Evolutionary conservation across 1,139 yeast genomes (phyloP).

Genomic region (Saccharomyces uvarum): DNA sequence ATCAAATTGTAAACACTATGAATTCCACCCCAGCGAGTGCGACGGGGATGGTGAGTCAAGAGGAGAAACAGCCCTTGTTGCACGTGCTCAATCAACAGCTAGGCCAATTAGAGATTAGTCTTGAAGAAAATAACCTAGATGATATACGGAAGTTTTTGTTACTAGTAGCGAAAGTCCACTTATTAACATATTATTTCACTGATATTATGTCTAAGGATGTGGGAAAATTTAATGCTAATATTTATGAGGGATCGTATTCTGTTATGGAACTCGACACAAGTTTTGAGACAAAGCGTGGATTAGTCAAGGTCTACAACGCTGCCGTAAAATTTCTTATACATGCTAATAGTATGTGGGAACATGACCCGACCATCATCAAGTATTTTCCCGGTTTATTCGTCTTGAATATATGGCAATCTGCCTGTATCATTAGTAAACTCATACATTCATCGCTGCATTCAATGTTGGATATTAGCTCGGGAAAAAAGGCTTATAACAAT

Average conservation of each 20-base stretch:
- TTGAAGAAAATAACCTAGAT: slow-evolving; percentile 41
- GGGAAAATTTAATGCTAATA: slow-evolving; percentile 13
- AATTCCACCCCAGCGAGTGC: slow-evolving; percentile 66
- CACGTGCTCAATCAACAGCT: slow-evolving; percentile 63
- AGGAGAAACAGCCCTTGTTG: slow-evolving; percentile 67
- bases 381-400: slow-evolving; percentile 81
- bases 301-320: slow-evolving; percentile 70
- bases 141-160: slow-evolving; percentile 63
- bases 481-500: slow-evolving; percentile 60
- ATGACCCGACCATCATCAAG: slow-evolving; percentile 56
- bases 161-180: slow-evolving; percentile 66
- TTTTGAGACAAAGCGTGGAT: slow-evolving; percentile 60
- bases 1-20: slow-evolving; percentile 71
- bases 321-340: slow-evolving; percentile 66
- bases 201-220: slow-evolving; percentile 39
- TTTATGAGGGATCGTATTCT: slow-evolving; percentile 7
- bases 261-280: slow-evolving; percentile 14
- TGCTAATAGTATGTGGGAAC: slow-evolving; percentile 51
- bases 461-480: slow-evolving; percentile 61
- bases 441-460: slow-evolving; percentile 65
- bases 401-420: slow-evolving; percentile 82
- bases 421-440: slow-evolving; percentile 73
- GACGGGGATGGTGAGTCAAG: slow-evolving; percentile 48
- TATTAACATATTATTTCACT: slow-evolving; percentile 72
- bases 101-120: slow-evolving; percentile 61